Evolutionary conservation across 2,329 filamentous ascomycete species (phyloP).

Genomic region (Incumbomyces lentus): DNA sequence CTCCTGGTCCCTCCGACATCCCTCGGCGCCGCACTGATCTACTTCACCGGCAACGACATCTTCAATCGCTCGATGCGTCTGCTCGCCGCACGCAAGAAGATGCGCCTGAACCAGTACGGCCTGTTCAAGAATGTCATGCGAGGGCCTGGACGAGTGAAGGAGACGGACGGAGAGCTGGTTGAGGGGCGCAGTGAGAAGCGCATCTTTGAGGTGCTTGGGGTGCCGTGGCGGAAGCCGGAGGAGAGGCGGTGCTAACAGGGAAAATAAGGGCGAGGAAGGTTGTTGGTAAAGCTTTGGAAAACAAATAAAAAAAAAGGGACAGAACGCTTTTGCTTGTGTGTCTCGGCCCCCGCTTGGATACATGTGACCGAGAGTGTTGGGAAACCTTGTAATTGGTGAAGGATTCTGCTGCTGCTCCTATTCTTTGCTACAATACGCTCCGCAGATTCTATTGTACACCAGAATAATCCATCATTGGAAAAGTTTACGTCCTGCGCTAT

Average conservation of each 20-base stretch:
- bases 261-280: too few relatives aligned
- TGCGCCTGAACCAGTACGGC: conserved; percentile 76
- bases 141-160: conserved; percentile 46
- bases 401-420: too few relatives aligned
- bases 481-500: too few relatives aligned
- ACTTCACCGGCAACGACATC: conserved; percentile 91
- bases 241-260: conserved; percentile 57
- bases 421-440: too few relatives aligned
- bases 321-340: too few relatives aligned
- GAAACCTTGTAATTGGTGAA: too few relatives aligned
- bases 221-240: conserved; percentile 72
- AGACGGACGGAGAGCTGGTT: conserved; percentile 58
- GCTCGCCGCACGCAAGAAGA: conserved; percentile 66
- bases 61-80: conserved; percentile 82
- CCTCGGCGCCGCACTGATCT: conserved; percentile 77
- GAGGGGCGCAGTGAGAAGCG: conserved; percentile 65
- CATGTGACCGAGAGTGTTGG: too few relatives aligned
- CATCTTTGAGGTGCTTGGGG: conserved; percentile 72
- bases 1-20: conserved; percentile 70
- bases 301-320: too few relatives aligned
- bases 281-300: too few relatives aligned
- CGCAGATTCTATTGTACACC: too few relatives aligned
- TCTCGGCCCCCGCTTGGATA: too few relatives aligned
- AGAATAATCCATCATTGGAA: too few relatives aligned
- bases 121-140: conserved; percentile 62